These are phyloP conservation scores for Craterostigma plantagineum DNA, from an alignment of 257 asterid genomes.

Conservation along the genomic window DNA sequence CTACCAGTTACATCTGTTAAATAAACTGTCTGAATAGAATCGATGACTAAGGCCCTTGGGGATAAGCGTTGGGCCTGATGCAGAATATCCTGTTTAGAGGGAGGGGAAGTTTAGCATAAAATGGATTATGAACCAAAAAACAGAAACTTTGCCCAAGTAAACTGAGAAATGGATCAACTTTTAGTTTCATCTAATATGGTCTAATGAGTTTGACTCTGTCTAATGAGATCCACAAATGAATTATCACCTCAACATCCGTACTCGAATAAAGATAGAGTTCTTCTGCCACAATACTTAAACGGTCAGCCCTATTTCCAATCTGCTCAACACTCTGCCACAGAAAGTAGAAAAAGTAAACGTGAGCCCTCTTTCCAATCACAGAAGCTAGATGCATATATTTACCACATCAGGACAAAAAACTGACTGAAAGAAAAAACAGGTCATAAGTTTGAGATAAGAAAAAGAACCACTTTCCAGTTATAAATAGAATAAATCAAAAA, in stretches of 20 bases:
- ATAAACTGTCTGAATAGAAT: slow-evolving; percentile 94
- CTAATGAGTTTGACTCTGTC: no score
- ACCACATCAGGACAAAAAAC: background rate
- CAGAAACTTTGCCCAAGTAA: no score
- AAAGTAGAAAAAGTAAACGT: slow-evolving; percentile 5
- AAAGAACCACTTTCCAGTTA: slow-evolving; percentile 6
- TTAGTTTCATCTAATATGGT: slow-evolving; percentile 1
- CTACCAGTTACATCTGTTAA: slow-evolving; percentile 64
- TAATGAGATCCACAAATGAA: slow-evolving; percentile 5
- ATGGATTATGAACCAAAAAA: background rate
- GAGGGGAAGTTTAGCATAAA: background rate
- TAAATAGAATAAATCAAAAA: slow-evolving; percentile 6
- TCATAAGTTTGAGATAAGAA: background rate
- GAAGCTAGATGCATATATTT: background rate
- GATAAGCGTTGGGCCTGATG: slow-evolving; percentile 49
- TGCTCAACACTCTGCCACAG: slow-evolving; percentile 79
- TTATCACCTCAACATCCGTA: slow-evolving; percentile 76
- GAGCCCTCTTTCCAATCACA: no score
- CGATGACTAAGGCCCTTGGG: slow-evolving; percentile 54
- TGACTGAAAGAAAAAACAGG: no score
- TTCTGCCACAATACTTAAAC: slow-evolving; percentile 44
- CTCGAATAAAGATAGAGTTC: slow-evolving; percentile 61
- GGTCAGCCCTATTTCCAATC: slow-evolving; percentile 85
- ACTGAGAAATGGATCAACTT: background rate
- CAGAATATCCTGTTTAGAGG: slow-evolving; percentile 54